A percentile compares a stretch with the other conserved stretches of the same genome.
phyloP scores from a whole-genome alignment of 495 filamentous ascomycete species.

The Xylaria intraflava region DNA sequence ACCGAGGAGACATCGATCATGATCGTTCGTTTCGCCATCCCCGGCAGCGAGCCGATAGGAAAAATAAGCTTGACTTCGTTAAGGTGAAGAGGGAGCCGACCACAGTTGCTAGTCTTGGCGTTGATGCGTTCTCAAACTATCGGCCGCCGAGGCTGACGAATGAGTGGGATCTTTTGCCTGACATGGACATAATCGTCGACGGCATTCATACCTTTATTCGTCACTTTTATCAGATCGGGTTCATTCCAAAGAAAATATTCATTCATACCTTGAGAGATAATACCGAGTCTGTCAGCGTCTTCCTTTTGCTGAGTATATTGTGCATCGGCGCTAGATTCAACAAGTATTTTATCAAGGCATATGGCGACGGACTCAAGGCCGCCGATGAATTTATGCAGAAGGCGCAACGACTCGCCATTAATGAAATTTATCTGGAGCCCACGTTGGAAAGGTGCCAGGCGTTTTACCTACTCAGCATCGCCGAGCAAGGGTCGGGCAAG shows the following conservation, averaged over 20 bases:
- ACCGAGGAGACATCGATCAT: conserved; percentile 36
- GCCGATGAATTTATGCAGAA: conserved; percentile 44
- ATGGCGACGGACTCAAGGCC: conserved; percentile 38
- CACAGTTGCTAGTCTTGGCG: conserved; percentile 20
- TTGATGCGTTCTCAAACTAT: conserved; percentile 16
- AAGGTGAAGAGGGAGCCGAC: conserved; percentile 34
- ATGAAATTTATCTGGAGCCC: conserved; percentile 42
- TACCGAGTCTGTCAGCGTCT: conserved; percentile 37
- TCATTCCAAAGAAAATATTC: conserved; percentile 46
- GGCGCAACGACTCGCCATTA: conserved; percentile 36
- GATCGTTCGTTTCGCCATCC: conserved; percentile 44
- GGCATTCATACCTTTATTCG: conserved; percentile 39
- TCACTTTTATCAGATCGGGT: conserved; percentile 46
- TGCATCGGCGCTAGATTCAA: conserved; percentile 44
- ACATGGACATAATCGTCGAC: conserved; percentile 35
- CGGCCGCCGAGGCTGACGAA: conserved; percentile 25
- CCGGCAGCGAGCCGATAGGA: conserved; percentile 37
- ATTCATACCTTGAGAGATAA: conserved; percentile 34
- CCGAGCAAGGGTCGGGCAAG: conserved; percentile 44
- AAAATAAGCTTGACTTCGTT: conserved; percentile 26
- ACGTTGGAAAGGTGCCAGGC: conserved; percentile 46
- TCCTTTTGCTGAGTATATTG: conserved; percentile 42
- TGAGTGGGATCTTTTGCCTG: conserved; percentile 41
- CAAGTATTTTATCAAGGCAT: conserved; percentile 35
- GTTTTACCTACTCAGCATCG: conserved; percentile 47